phyloP scores from a whole-genome alignment of 2,329 filamentous ascomycete species.

The Xylariaceae sp. region DNA sequence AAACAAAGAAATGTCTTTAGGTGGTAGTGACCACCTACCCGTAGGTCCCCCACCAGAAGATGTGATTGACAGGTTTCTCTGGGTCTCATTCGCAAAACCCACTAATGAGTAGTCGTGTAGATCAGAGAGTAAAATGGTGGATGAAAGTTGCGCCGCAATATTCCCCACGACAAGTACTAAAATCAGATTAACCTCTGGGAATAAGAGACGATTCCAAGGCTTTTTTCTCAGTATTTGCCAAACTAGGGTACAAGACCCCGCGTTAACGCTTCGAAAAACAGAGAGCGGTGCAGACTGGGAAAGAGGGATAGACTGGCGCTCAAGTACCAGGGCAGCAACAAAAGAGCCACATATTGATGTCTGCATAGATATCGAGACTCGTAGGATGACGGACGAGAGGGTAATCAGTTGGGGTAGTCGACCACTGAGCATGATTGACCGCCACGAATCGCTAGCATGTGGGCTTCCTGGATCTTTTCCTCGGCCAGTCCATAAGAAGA shows the following conservation, averaged over 20 bases:
- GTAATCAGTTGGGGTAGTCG: not conserved
- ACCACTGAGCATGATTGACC: not conserved
- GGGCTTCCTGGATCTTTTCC: not conserved
- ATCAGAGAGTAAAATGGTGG: conserved; percentile 1
- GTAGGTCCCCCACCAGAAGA: not conserved
- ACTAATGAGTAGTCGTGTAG: not conserved
- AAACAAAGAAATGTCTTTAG: not conserved
- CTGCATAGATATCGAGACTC: not conserved
- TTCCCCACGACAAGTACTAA: not conserved
- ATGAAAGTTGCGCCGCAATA: not conserved
- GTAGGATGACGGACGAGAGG: not conserved
- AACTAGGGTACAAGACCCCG: not conserved
- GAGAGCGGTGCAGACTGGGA: not conserved
- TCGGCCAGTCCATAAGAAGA: not conserved
- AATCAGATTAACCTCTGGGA: not conserved
- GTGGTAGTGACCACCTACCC: not conserved
- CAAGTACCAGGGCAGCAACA: not conserved
- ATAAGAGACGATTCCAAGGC: not conserved
- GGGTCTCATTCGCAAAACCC: not conserved
- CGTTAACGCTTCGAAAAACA: conserved; percentile 2
- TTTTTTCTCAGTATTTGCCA: not conserved
- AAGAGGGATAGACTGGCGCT: not conserved
- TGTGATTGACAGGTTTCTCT: not conserved
- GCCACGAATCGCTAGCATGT: not conserved
- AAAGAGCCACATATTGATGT: conserved; percentile 1